Evolutionary conservation across 768 basidiomycete genomes (phyloP).

Genomic region (Boletus rubroflammeus): DNA sequence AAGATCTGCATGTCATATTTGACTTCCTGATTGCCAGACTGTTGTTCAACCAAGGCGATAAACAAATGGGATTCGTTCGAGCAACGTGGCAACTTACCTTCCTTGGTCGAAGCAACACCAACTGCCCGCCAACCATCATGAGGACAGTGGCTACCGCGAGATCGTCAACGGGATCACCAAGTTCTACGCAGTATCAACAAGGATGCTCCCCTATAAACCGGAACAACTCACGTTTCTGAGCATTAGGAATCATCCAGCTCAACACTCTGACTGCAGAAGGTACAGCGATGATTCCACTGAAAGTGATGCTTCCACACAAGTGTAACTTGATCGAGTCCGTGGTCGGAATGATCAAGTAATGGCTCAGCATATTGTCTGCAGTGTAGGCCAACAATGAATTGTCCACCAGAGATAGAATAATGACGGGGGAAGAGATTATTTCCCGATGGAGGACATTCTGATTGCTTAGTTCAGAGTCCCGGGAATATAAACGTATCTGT

Average conservation of each 20-base stretch:
- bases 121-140: slow-evolving; percentile 90
- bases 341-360: slow-evolving; percentile 88
- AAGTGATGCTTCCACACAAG: slow-evolving; percentile 92
- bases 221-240: slow-evolving; percentile 77
- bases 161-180: slow-evolving; percentile 93
- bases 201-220: neutral
- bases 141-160: slow-evolving; percentile 91
- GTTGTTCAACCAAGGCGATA: neutral
- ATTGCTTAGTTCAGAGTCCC: slow-evolving; percentile 82
- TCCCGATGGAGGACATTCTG: slow-evolving; percentile 83
- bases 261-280: slow-evolving; percentile 83
- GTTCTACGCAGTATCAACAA: slow-evolving; percentile 47
- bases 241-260: slow-evolving; percentile 95
- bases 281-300: slow-evolving; percentile 81
- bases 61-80: neutral
- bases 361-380: slow-evolving; percentile 87
- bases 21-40: slow-evolving; percentile 86
- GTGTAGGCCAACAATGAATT: slow-evolving; percentile 94
- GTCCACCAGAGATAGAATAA: slow-evolving; percentile 89
- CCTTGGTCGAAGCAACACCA: slow-evolving; percentile 84
- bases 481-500: slow-evolving; percentile 90
- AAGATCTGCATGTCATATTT: slow-evolving; percentile 97
- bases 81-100: slow-evolving; percentile 50
- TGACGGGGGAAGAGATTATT: slow-evolving; percentile 67
- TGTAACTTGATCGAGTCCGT: slow-evolving; percentile 80